These are phyloP conservation scores for Quercus dentata DNA, from an alignment of 306 rosid species.

Conservation along the genomic window DNA sequence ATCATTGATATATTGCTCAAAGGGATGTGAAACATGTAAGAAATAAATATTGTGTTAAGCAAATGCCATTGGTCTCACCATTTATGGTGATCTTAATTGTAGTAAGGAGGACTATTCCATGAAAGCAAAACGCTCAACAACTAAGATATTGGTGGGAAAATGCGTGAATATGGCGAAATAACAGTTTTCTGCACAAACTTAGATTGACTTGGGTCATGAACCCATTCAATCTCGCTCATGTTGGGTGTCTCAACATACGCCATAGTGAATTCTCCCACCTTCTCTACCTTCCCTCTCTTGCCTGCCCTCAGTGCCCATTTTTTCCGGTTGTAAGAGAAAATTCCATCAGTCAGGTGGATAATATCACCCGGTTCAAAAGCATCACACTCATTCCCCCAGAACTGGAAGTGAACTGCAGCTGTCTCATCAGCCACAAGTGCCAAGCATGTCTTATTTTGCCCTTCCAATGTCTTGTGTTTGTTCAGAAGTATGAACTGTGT, in stretches of 20 bases:
- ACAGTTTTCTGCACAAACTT: slow-evolving; percentile 47
- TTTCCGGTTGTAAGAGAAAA: slow-evolving; percentile 58
- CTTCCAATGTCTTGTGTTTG: slow-evolving; percentile 51
- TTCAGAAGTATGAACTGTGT: slow-evolving; percentile 65
- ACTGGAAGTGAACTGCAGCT: slow-evolving; percentile 70
- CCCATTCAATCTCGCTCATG: slow-evolving; percentile 84
- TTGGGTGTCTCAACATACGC: slow-evolving; percentile 69
- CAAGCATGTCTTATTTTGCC: slow-evolving; percentile 53
- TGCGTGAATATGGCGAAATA: slow-evolving; percentile 50
- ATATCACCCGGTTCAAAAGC: slow-evolving; percentile 54
- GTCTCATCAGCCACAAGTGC: slow-evolving; percentile 69
- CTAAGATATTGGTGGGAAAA: slow-evolving; percentile 46
- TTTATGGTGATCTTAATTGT: neutral
- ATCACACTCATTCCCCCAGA: slow-evolving; percentile 79
- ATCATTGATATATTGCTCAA: neutral
- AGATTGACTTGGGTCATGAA: slow-evolving; percentile 41
- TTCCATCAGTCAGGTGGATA: slow-evolving; percentile 35
- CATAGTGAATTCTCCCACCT: slow-evolving; percentile 74
- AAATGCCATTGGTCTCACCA: too few relatives aligned
- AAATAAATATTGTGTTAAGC: neutral
- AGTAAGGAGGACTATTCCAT: neutral
- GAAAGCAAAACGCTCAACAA: neutral
- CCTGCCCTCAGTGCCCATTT: slow-evolving; percentile 65
- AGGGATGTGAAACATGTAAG: neutral
- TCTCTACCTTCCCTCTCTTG: slow-evolving; percentile 66